phyloP scores from a whole-genome alignment of 768 basidiomycete genomes.

The Gloeostereum incarnatum region DNA sequence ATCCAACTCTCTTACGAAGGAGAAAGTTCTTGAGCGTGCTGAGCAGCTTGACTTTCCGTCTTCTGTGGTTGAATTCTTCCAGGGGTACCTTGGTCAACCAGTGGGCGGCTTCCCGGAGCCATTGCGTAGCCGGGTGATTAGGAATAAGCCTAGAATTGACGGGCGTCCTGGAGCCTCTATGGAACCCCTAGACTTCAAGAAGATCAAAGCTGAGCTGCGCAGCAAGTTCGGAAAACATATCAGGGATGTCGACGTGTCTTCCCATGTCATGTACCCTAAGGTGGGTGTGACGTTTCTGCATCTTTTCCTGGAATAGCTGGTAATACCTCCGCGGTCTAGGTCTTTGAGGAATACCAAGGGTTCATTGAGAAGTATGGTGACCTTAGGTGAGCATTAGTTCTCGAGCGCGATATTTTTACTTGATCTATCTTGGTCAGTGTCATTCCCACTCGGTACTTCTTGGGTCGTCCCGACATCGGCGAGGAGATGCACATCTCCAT shows the following conservation, averaged over 20 bases:
- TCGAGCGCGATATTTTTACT: conserved; percentile 4
- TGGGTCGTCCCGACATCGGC: conserved; percentile 82
- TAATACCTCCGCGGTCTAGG: too few species aligned
- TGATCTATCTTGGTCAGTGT: conserved; percentile 44
- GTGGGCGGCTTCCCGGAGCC: conserved; percentile 99
- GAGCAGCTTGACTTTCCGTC: conserved; percentile 95
- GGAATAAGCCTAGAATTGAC: conserved; percentile 90
- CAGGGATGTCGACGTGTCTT: conserved; percentile 86
- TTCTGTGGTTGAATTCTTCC: conserved; percentile 97
- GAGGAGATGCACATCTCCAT: conserved; percentile 98
- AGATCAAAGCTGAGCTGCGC: conserved; percentile 86
- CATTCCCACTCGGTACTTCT: conserved; percentile 94
- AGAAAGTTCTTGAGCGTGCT: conserved; percentile 80
- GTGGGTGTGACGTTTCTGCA: conserved; percentile 25
- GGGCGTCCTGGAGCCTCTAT: conserved; percentile 87
- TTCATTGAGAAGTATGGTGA: conserved; percentile 96
- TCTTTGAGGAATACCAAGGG: conserved; percentile 94
- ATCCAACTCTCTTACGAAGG: conserved; percentile 81
- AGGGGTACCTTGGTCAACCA: conserved; percentile 96
- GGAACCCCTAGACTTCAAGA: conserved; percentile 88
- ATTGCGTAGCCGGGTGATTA: conserved; percentile 82
- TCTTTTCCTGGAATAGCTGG: conserved; percentile 4
- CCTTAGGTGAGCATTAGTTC: conserved; percentile 55
- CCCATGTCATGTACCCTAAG: conserved; percentile 99
- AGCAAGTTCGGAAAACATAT: conserved; percentile 96